Evolutionary conservation across 1,139 yeast genomes (phyloP).

Genomic region (Sugiyamaella paludigena): DNA sequence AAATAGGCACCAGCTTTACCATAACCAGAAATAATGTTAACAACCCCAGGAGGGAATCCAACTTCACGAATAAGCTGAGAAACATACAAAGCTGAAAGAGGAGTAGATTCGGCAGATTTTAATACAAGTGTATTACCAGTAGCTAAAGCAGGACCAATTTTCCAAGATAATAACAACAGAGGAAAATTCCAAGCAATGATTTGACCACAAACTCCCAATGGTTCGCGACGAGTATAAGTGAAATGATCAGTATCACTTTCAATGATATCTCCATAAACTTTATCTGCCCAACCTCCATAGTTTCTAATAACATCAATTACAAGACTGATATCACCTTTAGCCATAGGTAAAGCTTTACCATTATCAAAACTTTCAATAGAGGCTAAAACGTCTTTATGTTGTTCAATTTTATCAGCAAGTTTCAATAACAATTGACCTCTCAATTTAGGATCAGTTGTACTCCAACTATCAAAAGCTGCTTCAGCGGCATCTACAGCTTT

Average conservation of each 20-base stretch:
- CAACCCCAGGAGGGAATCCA: conserved; percentile 77
- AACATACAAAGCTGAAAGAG: conserved; percentile 68
- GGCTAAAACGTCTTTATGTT: conserved; percentile 48
- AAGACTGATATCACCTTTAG: conserved; percentile 57
- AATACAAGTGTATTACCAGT: conserved; percentile 74
- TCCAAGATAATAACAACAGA: conserved; percentile 72
- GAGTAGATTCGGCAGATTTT: conserved; percentile 78
- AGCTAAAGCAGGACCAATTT: conserved; percentile 71
- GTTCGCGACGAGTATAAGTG: conserved; percentile 65
- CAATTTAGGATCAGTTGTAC: conserved; percentile 47
- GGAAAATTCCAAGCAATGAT: conserved; percentile 94
- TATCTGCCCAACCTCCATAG: conserved; percentile 86
- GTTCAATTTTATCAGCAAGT: conserved; percentile 54
- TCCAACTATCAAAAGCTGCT: conserved; percentile 47
- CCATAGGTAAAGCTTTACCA: conserved; percentile 53
- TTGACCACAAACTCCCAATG: conserved; percentile 85
- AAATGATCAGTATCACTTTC: conserved; percentile 60
- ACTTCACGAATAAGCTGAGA: conserved; percentile 63
- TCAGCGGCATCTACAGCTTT: conserved; percentile 59
- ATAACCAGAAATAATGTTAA: conserved; percentile 72
- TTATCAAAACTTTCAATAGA: conserved; percentile 60
- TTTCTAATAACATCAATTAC: conserved; percentile 50
- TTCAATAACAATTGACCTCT: conserved; percentile 48
- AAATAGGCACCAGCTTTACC: conserved; percentile 78
- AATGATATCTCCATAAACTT: conserved; percentile 67